phyloP scores from a whole-genome alignment of 495 filamentous ascomycete species.

The Annulohypoxylon bovei region DNA sequence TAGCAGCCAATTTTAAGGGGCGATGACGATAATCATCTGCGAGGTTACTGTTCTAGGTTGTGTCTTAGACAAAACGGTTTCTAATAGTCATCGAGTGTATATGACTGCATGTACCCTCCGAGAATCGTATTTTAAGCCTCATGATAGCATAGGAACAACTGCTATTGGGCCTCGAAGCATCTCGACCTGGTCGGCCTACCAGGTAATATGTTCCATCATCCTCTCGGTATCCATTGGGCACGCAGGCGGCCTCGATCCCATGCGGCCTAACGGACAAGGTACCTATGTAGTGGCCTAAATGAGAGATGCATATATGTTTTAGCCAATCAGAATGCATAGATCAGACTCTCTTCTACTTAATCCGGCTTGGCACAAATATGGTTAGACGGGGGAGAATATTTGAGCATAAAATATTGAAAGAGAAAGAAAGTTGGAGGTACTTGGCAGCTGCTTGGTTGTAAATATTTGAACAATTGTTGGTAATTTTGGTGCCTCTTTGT shows the following conservation, averaged over 20 bases:
- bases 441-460: not conserved
- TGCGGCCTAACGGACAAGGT: not conserved
- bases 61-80: not conserved
- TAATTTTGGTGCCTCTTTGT: constrained; percentile 13
- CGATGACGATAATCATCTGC: not conserved
- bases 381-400: constrained; percentile 20
- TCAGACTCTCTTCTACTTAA: constrained; percentile 25
- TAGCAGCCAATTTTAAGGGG: not conserved
- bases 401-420: constrained; percentile 17
- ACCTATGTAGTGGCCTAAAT: not conserved
- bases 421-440: not conserved
- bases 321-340: constrained; percentile 29
- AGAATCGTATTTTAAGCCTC: not conserved
- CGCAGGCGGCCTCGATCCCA: not conserved
- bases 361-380: constrained; percentile 38
- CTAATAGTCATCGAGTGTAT: not conserved
- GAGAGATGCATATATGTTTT: constrained; percentile 4
- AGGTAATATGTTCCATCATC: not conserved
- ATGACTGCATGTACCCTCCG: not conserved
- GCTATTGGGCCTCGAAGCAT: not conserved
- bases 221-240: not conserved
- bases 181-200: too few species aligned
- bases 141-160: not conserved
- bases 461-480: constrained; percentile 8
- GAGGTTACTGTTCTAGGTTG: not conserved